Evolutionary conservation across 2,329 filamentous ascomycete species (phyloP).

Genomic region (Zymoseptoria ardabiliae): DNA sequence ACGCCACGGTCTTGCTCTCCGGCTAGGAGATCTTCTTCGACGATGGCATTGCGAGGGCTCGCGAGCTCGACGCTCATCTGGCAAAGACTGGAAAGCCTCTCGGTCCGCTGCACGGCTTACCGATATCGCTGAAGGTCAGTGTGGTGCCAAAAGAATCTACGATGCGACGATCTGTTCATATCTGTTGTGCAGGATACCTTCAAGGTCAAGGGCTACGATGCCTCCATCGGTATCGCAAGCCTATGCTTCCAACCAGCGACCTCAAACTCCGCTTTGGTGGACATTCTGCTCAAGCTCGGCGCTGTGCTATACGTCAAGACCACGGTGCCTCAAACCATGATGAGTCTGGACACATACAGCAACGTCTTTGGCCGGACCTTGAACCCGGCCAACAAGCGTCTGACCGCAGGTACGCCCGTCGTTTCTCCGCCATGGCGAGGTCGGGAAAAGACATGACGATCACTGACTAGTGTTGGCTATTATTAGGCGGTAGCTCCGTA

Average conservation of each 20-base stretch:
- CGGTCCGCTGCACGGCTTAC: slow-evolving; percentile 42
- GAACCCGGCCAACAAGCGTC: slow-evolving; percentile 41
- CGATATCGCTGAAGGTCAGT: slow-evolving; percentile 53
- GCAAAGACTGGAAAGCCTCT: slow-evolving; percentile 13
- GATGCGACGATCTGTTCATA: not conserved
- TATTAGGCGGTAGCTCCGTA: not conserved
- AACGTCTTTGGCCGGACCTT: slow-evolving; percentile 40
- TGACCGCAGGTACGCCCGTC: slow-evolving; percentile 38
- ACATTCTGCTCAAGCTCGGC: slow-evolving; percentile 34
- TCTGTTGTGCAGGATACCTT: slow-evolving; percentile 32
- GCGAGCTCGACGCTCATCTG: slow-evolving; percentile 20
- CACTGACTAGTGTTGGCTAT: not conserved
- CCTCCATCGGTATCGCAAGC: slow-evolving; percentile 51
- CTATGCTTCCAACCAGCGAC: slow-evolving; percentile 44
- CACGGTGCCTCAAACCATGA: slow-evolving; percentile 45
- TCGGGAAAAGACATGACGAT: not conserved
- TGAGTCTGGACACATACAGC: slow-evolving; percentile 30
- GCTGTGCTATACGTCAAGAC: slow-evolving; percentile 49
- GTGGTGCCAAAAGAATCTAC: not conserved
- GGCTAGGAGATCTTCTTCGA: slow-evolving; percentile 36
- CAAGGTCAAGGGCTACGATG: slow-evolving; percentile 51
- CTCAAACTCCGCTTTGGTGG: slow-evolving; percentile 38
- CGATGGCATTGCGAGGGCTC: slow-evolving; percentile 27
- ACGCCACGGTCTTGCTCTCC: not conserved
- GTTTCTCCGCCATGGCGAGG: not conserved